A percentile compares a stretch with the other conserved stretches of the same genome.
Conservation (phyloP, 1,139 yeast species). For the Yamadazyma sp. region DNA sequence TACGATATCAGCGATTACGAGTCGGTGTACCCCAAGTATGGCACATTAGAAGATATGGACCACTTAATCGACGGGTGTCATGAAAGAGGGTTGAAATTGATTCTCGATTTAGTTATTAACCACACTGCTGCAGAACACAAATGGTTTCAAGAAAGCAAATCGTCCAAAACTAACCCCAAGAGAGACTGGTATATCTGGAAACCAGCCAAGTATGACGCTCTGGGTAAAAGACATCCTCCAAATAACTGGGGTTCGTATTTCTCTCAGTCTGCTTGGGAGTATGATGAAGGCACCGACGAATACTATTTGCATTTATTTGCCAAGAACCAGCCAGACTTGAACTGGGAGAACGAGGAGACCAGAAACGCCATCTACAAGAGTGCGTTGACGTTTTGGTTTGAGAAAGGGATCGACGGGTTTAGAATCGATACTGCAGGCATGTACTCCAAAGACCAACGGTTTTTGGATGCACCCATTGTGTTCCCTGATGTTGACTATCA, state of each 20-base stretch:
- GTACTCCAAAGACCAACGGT: conserved; percentile 45
- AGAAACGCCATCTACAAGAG: conserved; percentile 50
- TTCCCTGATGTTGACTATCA: conserved; percentile 42
- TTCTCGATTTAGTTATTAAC: conserved; percentile 57
- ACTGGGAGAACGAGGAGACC: conserved; percentile 21
- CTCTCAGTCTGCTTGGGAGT: conserved; percentile 56
- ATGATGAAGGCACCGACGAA: conserved; percentile 50
- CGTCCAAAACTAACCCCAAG: conserved; percentile 50
- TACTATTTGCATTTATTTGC: conserved; percentile 56
- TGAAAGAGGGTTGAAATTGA: conserved; percentile 48
- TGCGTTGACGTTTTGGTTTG: conserved; percentile 54
- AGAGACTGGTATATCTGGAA: conserved; percentile 64
- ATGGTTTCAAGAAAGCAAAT: conserved; percentile 57
- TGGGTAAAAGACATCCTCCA: conserved; percentile 52
- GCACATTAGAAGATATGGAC: conserved; percentile 53
- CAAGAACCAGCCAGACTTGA: conserved; percentile 53
- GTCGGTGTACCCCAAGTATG: conserved; percentile 50
- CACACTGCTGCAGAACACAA: conserved; percentile 56
- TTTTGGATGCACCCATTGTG: conserved; percentile 49
- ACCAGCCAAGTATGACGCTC: conserved; percentile 42
- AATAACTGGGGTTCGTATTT: conserved; percentile 57
- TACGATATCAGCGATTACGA: conserved; percentile 58
- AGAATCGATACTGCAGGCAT: conserved; percentile 55
- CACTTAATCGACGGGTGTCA: conserved; percentile 46
- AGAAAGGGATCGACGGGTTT: conserved; percentile 57